Conservation (phyloP, 2,329 filamentous ascomycete genomes). For the Trichoderma lentiforme region DNA sequence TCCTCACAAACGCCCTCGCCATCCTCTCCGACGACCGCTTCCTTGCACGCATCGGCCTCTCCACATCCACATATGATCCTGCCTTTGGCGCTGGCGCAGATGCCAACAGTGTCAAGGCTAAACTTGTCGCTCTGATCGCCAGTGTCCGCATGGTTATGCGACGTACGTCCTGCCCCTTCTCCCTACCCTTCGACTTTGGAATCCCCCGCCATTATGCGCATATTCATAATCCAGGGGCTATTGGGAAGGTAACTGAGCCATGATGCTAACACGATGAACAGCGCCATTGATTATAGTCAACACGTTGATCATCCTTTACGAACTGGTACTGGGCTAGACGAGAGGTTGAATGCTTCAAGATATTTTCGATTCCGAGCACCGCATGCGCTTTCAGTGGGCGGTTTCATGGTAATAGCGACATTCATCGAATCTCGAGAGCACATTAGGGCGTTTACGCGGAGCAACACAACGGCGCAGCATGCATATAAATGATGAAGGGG, state of each 20-base stretch:
- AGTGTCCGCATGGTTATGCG: slow-evolving; percentile 90
- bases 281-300: slow-evolving; percentile 85
- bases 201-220: background rate
- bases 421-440: background rate
- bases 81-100: slow-evolving; percentile 73
- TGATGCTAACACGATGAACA: slow-evolving; percentile 33
- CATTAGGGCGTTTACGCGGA: background rate
- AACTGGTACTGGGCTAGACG: slow-evolving; percentile 53
- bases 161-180: slow-evolving; percentile 51
- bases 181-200: background rate
- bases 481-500: background rate
- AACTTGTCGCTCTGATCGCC: slow-evolving; percentile 84
- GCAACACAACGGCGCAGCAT: background rate
- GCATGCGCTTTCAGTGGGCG: background rate
- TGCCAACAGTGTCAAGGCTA: slow-evolving; percentile 72
- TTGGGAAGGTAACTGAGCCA: too few species aligned
- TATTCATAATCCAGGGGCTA: background rate
- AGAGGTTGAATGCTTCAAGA: background rate
- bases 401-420: background rate
- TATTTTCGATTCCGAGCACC: background rate
- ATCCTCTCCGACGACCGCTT: slow-evolving; percentile 94
- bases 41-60: slow-evolving; percentile 82
- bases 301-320: slow-evolving; percentile 77
- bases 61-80: slow-evolving; percentile 64
- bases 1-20: slow-evolving; percentile 90